Base-by-base conservation (phyloP, 257 asterid species). In the Leptodermis oblonga region DNA sequence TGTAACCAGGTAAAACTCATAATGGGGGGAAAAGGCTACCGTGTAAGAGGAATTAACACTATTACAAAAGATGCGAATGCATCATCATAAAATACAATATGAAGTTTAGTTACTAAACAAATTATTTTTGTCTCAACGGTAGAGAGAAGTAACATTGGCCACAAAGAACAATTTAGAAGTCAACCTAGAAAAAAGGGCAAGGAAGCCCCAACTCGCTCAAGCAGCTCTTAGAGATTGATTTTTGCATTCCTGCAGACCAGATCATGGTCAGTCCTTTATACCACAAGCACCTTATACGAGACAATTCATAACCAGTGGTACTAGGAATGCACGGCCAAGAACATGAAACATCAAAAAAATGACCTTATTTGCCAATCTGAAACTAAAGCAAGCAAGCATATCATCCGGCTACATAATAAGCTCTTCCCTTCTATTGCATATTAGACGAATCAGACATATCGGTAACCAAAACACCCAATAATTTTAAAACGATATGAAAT, bases 181-280 rank as follows among this genome's bases (percentile, higher is more conserved):
- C 78, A 81, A 80, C 84, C 84, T 80, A 80, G 68, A 70, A 70
- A 68, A n/a, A 65, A 42, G 72, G 81, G 64, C 79, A 70, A 72
- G 66, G 77, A 81, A 66, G 78, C 61, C 71, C 82, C 68, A 82
- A 78, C 76, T 82, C 86, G 83, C 88, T 82, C 89, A 85, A 85
- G 82, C 89, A 78, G 92, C 88, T 81, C 80, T 80, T 82, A 81
- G 74, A 74, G 77, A 77, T 80, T 78, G 82, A 68, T 30, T 64
- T 60, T 67, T 78, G 81, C 49, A 77, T 62, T 78, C 96, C 96
- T 82, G 88, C 88, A 84, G 76, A 82, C 86, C 87, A 82, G 78
- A 84, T 75, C 66, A 78, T 70, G 14, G 84, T 79, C 88, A 76
- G 88, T 75, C 71, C 71, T 37, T 73, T 73, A 72, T 46, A 82